Conservation (phyloP, 2,329 filamentous ascomycete genomes). For the Ploettnerulaceae sp. region DNA sequence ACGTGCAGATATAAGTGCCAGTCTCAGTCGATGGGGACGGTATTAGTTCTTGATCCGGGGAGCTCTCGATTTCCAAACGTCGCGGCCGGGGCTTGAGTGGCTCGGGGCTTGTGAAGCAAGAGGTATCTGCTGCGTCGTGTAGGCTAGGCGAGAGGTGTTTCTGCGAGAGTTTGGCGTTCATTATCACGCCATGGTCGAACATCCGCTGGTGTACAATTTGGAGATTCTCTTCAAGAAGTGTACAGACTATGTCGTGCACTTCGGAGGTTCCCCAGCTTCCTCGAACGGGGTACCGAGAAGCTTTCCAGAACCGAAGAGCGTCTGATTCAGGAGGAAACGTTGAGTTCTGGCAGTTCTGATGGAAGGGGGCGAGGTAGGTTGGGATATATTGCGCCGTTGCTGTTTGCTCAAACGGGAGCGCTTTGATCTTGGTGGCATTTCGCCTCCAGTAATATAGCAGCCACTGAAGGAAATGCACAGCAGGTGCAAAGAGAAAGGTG, state of each 20-base stretch:
- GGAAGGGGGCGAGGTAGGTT: neutral
- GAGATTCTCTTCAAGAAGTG: slow-evolving; percentile 7
- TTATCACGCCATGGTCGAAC: slow-evolving; percentile 2
- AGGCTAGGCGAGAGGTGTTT: neutral
- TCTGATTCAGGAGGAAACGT: neutral
- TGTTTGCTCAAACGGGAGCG: slow-evolving; percentile 3
- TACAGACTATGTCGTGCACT: neutral
- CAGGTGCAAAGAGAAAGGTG: slow-evolving; percentile 7
- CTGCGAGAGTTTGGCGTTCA: neutral
- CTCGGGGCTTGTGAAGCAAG: neutral
- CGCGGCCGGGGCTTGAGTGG: neutral
- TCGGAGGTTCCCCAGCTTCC: slow-evolving; percentile 1
- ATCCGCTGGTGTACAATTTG: slow-evolving; percentile 3
- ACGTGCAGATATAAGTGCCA: neutral
- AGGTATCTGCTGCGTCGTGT: neutral
- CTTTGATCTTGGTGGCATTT: neutral
- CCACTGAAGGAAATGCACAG: slow-evolving; percentile 8
- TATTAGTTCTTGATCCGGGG: no score
- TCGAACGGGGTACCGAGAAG: slow-evolving; percentile 2
- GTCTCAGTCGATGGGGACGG: no score
- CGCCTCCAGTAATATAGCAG: slow-evolving; percentile 8
- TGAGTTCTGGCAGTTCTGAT: neutral
- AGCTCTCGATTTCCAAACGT: no score
- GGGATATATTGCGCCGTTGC: slow-evolving; percentile 5
- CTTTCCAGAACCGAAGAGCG: slow-evolving; percentile 5